Base-by-base conservation (phyloP, 768 basidiomycete species). In the Termitomyces sp. region DNA sequence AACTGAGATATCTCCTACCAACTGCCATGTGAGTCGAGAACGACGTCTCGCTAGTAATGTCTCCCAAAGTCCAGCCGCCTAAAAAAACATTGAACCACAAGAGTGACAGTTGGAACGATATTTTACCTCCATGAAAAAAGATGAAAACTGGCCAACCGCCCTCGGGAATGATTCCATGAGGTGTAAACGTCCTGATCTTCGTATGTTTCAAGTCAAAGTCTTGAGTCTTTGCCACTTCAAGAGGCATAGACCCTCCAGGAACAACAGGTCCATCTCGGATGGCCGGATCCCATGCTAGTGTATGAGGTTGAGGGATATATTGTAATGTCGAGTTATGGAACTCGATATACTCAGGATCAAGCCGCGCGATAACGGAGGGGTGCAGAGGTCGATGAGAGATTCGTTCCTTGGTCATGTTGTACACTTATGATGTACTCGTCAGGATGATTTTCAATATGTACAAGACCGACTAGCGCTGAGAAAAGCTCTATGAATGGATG, bases 11-110 rank as follows among this genome's bases (percentile, higher is more conserved):
- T 42, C 20, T 67, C 74, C 56, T 62, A 86, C 85, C 71, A 51
- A 79, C 76, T 70, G 79, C 82, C 76, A 85, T 79, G 51, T 80
- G 81, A 1, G 83, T 84, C 37, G 78, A 74, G 62, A 91, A 86
- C 5, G 81, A 72, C n/a, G 78, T 79, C 58, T 86, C 84, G 26
- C 80, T 79, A 24, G 66, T 65, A 61, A 88, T 85, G 55, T 75
- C 83, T 0, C 89, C 89, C 1, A 90, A 73, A 0, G 87, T 88
- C 89, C 89, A 90, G 34, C 89, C 89, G 42, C 89, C 88, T 86
- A 7, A 62, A 5, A 20, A 14, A 53, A 5, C 16, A 20, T n/a
- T 4, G 9, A 34, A 16, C 10, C 37, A 12, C 3, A 24, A 1
- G 13, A 29, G 9, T 18, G 6, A 24, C 13, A 52, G 16, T 18